Base-by-base conservation (phyloP, 2,329 filamentous ascomycete species). In the Calonectria ilicicola region DNA sequence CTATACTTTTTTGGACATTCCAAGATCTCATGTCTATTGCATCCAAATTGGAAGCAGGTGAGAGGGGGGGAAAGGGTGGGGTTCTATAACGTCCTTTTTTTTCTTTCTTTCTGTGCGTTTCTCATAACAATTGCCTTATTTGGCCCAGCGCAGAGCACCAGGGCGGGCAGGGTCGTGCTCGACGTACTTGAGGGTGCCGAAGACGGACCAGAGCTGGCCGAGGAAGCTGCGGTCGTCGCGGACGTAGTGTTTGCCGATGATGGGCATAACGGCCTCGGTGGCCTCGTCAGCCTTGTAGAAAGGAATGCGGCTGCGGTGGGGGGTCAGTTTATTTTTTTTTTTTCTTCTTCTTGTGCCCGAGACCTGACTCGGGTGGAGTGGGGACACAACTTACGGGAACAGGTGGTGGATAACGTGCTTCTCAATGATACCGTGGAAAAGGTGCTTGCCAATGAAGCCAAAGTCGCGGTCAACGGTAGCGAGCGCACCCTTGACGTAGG, bases 191-290 rank as follows among this genome's bases (percentile, higher is more conserved):
- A 80, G 79, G n/a, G 68, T 46, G 35, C 79, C 78, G 46, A 80
- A 80, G 63, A 78, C 75, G 72, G 75, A 74, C 79, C 79, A 80
- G 4, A 80, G 73, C 74, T 80, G 79, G 2, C 79, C 79, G 12
- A 80, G 42, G 75, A 80, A 80, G 79, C 23, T 80, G 64, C 79
- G 79, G 51, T 78, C 74, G 58, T 80, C 79, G 42, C 65, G 63
- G 79, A 95, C 94, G 89, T 98, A 98, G 89, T 98, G 96, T 79
- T 89, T 87, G 82, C 96, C 96, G 93, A 98, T 98, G 82, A 98
- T 89, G 73, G 91, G 91, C 90, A 96, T 95, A 90, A 98, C 97
- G 80, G 88, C 87, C 71, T 85, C 82, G 15, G 88, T 89, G 26
- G 89, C 89, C 79, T 88, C 86, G 71, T 87, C 86, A 29, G 89